Percentiles rank a stretch among this genome's conserved stretches.
Evolutionary conservation across 164 flowering plant species (phyloP).

Genomic region (Santalum album): DNA sequence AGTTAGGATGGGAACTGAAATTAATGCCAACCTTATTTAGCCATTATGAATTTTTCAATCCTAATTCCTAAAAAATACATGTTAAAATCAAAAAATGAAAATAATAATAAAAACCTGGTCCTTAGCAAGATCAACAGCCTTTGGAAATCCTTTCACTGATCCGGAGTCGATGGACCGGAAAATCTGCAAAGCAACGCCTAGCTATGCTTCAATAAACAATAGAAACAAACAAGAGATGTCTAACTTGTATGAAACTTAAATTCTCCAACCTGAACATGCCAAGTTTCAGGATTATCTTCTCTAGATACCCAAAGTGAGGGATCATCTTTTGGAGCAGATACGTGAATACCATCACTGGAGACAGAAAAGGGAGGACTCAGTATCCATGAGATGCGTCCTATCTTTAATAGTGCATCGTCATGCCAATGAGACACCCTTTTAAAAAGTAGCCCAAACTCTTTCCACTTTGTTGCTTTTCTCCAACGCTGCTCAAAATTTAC

Average conservation of each 20-base stretch:
- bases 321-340: slow-evolving; percentile 36
- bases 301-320: slow-evolving; percentile 32
- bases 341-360: slow-evolving; percentile 19
- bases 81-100: too few species aligned
- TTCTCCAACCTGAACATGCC: slow-evolving; percentile 76
- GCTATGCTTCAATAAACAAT: background rate
- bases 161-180: slow-evolving; percentile 88
- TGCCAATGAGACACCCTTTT: slow-evolving; percentile 42
- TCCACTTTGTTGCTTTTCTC: slow-evolving; percentile 65
- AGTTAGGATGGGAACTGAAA: too few species aligned
- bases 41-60: too few species aligned
- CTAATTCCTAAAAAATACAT: too few species aligned
- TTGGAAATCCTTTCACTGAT: slow-evolving; percentile 68
- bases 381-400: slow-evolving; percentile 90
- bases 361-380: slow-evolving; percentile 40
- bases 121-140: slow-evolving; percentile 18
- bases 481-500: slow-evolving; percentile 83
- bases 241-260: background rate
- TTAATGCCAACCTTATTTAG: too few species aligned
- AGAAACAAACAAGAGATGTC: background rate
- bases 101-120: slow-evolving; percentile 29
- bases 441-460: slow-evolving; percentile 39
- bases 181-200: slow-evolving; percentile 34
- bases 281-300: slow-evolving; percentile 58
- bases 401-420: slow-evolving; percentile 64